phyloP scores from a whole-genome alignment of 208 protist species.

The Trypanosoma mega region DNA sequence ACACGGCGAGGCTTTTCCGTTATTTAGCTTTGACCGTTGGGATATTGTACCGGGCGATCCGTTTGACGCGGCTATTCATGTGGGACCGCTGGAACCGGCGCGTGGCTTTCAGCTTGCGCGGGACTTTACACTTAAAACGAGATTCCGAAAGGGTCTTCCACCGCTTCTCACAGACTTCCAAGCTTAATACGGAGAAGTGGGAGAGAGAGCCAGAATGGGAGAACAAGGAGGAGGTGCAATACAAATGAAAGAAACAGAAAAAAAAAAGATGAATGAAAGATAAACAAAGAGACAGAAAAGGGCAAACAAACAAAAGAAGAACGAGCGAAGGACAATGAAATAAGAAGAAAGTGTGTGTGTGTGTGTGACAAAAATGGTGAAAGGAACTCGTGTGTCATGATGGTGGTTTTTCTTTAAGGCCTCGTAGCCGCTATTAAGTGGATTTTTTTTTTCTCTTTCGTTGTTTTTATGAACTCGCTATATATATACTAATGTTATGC shows the following conservation, averaged over 20 bases:
- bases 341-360: no score
- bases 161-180: conserved; percentile 61
- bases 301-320: not conserved
- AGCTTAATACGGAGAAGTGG: not conserved
- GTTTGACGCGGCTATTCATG: conserved; percentile 94
- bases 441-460: not conserved
- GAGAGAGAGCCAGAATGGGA: not conserved
- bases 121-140: conserved; percentile 99
- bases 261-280: conserved; percentile 2
- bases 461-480: no score
- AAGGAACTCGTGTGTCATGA: no score
- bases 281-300: not conserved
- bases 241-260: conserved; percentile 7
- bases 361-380: no score
- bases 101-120: conserved; percentile 94
- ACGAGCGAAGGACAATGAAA: not conserved
- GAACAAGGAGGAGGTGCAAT: no score
- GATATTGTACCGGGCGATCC: conserved; percentile 98
- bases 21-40: conserved; percentile 97
- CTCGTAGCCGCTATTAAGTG: not conserved
- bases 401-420: conserved; percentile 4
- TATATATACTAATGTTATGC: no score
- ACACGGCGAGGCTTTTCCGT: conserved; percentile 94
- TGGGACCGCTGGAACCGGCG: conserved; percentile 96
- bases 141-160: conserved; percentile 95